Evolutionary conservation across 306 rosid genomes (phyloP), one percentile per base, ranked within the genome.

Genomic region (barrel medic (Medicago truncatula)): DNA sequence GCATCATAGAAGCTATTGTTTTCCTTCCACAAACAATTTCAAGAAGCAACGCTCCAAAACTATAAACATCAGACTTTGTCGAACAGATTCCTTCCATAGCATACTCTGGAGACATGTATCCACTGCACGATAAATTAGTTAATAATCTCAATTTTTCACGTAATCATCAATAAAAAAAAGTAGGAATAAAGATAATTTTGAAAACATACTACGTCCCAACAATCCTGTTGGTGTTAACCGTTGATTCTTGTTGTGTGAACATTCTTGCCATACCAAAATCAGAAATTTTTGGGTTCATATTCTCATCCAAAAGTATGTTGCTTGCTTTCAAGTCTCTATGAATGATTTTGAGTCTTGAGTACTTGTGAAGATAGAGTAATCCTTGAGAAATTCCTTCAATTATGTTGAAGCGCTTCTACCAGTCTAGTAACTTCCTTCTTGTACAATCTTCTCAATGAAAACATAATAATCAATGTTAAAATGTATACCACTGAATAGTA

Each of bases 1-100:
- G 5, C 64, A 23, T 9, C 34, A 23, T 58, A 23, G 9, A 58
- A 58, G 15, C 64, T 58, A 58, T 23, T 58, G 34, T 58, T 58
- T 58, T 58, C 39, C 65, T 64, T 23, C 85, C 76, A 31, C 76
- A 62, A 8, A 83, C 21, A 17, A 83, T 83, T 64, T 83, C 83
- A 44, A 78, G 80, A 13, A 74, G 0, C 10, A 74, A 43, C 13
- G 74, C 77, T 9, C 80, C 80, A 13, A 73, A 62, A 5, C 80
- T 78, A 25, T 60, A 78, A 3, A 82, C 76, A 34, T 78, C 73
- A 0, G 73, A 82, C 50, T 77, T 82, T 40, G 16, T 60, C 3
- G 82, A 77, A 15, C 68, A 77, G 13, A 67, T 3, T 4, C 73
- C 82, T 2, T 28, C 46, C 76, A 73, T 82, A 0, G 25, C 79